Evolutionary conservation across 176 grass and related monocot species (phyloP).

Genomic region (Poa annua): DNA sequence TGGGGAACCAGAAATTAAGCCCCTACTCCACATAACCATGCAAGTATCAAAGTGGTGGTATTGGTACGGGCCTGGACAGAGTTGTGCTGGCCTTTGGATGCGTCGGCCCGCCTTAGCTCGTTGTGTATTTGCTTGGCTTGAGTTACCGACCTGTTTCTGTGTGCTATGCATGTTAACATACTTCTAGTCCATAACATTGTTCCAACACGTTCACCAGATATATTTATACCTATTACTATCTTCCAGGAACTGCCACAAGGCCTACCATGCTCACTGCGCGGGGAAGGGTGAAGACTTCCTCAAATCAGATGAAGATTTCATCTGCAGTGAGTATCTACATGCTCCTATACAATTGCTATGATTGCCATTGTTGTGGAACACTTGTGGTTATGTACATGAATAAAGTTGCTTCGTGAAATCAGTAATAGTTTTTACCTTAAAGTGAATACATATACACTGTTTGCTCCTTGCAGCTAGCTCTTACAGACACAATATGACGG

Average conservation of each 20-base stretch:
- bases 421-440: background rate
- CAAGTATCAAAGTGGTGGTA: no score
- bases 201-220: background rate
- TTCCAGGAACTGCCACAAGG: slow-evolving; percentile 84
- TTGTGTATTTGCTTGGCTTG: background rate
- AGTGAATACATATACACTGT: background rate
- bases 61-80: background rate
- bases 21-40: no score
- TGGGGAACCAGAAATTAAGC: no score
- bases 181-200: background rate
- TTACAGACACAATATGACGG: background rate
- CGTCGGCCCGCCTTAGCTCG: no score
- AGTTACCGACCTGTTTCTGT: background rate
- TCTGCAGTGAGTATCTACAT: slow-evolving; percentile 70
- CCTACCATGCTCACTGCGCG: slow-evolving; percentile 78
- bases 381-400: background rate
- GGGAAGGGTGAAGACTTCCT: slow-evolving; percentile 66
- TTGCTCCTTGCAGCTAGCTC: background rate
- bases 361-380: background rate
- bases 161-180: background rate
- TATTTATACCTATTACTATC: slow-evolving; percentile 26
- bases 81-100: background rate
- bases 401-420: background rate
- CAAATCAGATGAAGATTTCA: slow-evolving; percentile 64
- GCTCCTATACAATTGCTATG: slow-evolving; percentile 21